Evolutionary conservation across 108 stramenopile genomes (phyloP), one percentile per base, ranked within the genome.

Genomic region (Pelagomonas calceolata): DNA sequence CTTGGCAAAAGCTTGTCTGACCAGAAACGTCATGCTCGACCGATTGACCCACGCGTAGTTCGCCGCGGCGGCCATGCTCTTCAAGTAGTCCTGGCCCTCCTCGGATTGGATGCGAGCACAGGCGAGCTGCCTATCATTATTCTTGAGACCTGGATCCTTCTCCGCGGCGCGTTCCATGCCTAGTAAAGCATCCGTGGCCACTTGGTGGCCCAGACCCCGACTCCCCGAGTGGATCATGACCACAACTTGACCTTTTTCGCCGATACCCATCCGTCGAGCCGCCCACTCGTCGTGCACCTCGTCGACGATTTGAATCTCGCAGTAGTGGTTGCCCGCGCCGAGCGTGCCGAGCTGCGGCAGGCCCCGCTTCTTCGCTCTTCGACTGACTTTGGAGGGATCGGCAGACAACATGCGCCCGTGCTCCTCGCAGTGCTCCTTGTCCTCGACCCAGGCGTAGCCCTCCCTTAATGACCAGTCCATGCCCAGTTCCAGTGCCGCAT

Each of bases 41-140:
- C 91, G 81, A 75, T 92, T 92, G 5, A 90, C 90, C 89, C 89
- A 92, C 30, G 90, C 90, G 81, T 86, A 92, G 74, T 92, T 92
- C 7, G 91, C 91, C 10, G 91, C 91, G 9, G 89, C 85, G 30
- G 89, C 85, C 81, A 82, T 82, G 14, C 64, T 78, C n/a, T 69
- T 67, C 60, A 92, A 72, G 76, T 91, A 92, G 51, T 89, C 82
- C 80, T 89, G 82, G 5, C 91, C 91, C 79, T 92, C 90, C 32
- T 75, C 65, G 73, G 83, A 85, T 10, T 70, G 37, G 63, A 92
- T 91, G 29, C 86, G 77, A 14, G 91, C 88, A 65, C 91, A 91
- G 51, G 89, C 87, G 0, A 92, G 82, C 73, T 92, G 91, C 16
- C 89, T 67, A 69, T 92, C 91, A 77, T 92, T 92, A 43, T 86